Base-by-base conservation (phyloP, 1,139 yeast genomes). In the Kurtzmaniella quercitrusa region DNA sequence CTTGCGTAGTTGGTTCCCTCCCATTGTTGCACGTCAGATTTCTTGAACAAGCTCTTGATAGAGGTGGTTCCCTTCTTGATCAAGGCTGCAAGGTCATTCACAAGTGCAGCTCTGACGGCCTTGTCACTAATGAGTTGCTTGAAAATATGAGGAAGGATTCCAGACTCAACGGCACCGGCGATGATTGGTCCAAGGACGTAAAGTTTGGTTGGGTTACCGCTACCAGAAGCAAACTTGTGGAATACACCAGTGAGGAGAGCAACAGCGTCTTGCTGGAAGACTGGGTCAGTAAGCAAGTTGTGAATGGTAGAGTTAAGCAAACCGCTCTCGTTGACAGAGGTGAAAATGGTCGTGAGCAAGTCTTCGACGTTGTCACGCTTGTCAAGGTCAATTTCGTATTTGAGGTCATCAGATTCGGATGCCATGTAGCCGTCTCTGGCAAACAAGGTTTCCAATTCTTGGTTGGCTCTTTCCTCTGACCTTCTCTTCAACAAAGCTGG, bases 311-410 rank as follows among this genome's bases (percentile, higher is more conserved):
- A 61, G 39, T 55, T 58, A 39, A 66, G 43, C 41, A 66, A 54
- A 8, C 65, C 64, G 2, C 69, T 63, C 51, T 60, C 51, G 38
- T 56, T 62, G 42, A 65, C 58, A 2, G 70, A 55, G 1, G 57
- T 42, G 42, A 66, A 56, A 24, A 66, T 55, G n/a, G 70, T 66
- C 23, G 62, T 57, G 24, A 65, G 54, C 47, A 66, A 62, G 44
- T 65, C 68, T 48, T 60, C 65, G 41, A 66, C 51, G 46, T 66
- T 65, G 50, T 63, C 68, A 56, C 71, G 63, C 49, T 56, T 65
- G 40, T 50, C 51, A 40, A 54, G 25, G 12, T 47, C 37, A 36
- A 48, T 36, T 12, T 50, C 41, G 7, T 42, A 37, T 34, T 44
- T 49, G 31, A 46, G 46, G 36, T 45, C 45, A 19, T 48, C 51